Evolutionary conservation across 108 stramenopile genomes (phyloP), one percentile per base, ranked within the genome.

Genomic region (Discostella stelligeroides): DNA sequence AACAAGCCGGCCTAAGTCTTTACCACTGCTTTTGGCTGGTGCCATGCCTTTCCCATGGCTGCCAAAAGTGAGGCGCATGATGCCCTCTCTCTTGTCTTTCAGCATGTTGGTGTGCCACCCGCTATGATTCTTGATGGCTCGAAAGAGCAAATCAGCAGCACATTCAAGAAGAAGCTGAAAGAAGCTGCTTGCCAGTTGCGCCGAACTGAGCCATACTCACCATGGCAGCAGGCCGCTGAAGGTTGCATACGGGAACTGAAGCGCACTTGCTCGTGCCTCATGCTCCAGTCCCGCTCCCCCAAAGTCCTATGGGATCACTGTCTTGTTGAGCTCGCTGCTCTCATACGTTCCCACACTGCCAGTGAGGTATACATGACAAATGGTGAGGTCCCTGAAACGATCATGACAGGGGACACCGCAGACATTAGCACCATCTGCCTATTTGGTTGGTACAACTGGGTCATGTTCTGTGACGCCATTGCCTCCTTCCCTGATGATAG

Each of bases 121-220:
- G 60, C 28, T 7, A 60, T 83, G 49, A 71, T 83, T 23, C 27
- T 56, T 1, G 82, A 83, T 69, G 45, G 50, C 45, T 55, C 76
- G 11, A 60, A 60, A 34, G 82, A 84, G 34, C 61, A 54, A 1
- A 37, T 54, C 1, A 18, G 18, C 50, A 21, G 21, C 15, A 27
- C 23, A 18, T 85, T 85, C 30, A 10, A 13, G n/a, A 25, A 54
- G 40, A 80, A 82, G 41, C 39, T 49, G 40, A 47, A 39, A 3
- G 59, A 70, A n/a, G 58, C 75, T 24, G 58, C 39, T 13, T 68
- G 63, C 9, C 37, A 66, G 49, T 39, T 75, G 34, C 58, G 51
- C 0, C 13, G 46, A 50, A 65, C 47, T 14, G 74, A 82, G 45
- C 51, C 76, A 10, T 62, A 69, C 53, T 63, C 71, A n/a, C n/a